These are phyloP conservation scores for Pulchroboletus neoregius DNA, from an alignment of 1,284 basidiomycete genomes.

Conservation along the genomic window DNA sequence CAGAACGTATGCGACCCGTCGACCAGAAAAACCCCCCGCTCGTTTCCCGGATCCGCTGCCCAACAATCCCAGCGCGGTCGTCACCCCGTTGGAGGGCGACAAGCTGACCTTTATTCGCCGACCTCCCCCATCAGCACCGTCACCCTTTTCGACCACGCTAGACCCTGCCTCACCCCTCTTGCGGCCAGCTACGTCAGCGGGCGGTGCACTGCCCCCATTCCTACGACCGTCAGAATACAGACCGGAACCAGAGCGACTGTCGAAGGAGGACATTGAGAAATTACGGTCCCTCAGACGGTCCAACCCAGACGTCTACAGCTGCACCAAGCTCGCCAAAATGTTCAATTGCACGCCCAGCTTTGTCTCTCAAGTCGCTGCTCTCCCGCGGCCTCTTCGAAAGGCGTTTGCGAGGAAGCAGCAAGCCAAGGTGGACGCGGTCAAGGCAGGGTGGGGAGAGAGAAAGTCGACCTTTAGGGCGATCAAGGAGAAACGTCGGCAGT, in stretches of 20 bases:
- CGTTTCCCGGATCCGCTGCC: slow-evolving; percentile 62
- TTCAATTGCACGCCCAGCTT: slow-evolving; percentile 56
- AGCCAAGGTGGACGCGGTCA: slow-evolving; percentile 37
- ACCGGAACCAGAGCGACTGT: slow-evolving; percentile 39
- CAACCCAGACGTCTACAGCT: slow-evolving; percentile 50
- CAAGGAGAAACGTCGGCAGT: slow-evolving; percentile 49
- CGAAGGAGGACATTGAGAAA: slow-evolving; percentile 50
- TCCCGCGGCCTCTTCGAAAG: slow-evolving; percentile 45
- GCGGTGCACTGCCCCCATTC: slow-evolving; percentile 40
- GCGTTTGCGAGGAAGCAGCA: slow-evolving; percentile 38
- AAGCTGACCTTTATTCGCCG: slow-evolving; percentile 73
- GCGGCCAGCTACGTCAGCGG: slow-evolving; percentile 30
- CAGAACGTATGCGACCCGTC: slow-evolving; percentile 42
- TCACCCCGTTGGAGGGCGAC: slow-evolving; percentile 53
- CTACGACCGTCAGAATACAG: slow-evolving; percentile 41
- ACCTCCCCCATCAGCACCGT: slow-evolving; percentile 66
- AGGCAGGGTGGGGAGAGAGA: slow-evolving; percentile 57
- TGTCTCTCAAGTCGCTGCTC: slow-evolving; percentile 53
- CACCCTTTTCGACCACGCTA: slow-evolving; percentile 64
- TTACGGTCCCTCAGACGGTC: slow-evolving; percentile 52
- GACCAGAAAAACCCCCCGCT: slow-evolving; percentile 53
- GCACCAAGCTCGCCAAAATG: slow-evolving; percentile 50
- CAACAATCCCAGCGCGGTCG: slow-evolving; percentile 52
- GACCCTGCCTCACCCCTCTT: slow-evolving; percentile 68
- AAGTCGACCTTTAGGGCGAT: slow-evolving; percentile 53